Evolutionary conservation across 2,329 filamentous ascomycete genomes (phyloP).

Genomic region (Arthrobotrys iridis): DNA sequence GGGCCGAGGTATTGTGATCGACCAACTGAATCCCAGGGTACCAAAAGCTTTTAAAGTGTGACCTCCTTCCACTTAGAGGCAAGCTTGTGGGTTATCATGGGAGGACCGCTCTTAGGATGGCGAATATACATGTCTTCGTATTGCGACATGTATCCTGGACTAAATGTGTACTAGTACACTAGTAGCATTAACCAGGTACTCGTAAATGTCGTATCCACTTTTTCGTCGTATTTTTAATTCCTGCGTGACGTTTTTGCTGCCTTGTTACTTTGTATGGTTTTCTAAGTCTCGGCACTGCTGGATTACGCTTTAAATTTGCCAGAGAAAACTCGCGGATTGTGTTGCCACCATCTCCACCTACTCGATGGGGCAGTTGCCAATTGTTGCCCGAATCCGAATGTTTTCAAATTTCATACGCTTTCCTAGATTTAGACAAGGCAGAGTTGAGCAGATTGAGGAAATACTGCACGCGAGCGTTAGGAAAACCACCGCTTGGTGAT

Average conservation of each 20-base stretch:
- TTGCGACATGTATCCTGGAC: conserved; percentile 10
- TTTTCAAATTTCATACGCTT: background rate
- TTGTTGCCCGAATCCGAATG: background rate
- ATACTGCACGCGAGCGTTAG: background rate
- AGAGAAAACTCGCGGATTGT: background rate
- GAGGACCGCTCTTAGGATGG: background rate
- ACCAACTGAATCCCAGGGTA: conserved; percentile 1
- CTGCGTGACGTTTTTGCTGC: too few species aligned
- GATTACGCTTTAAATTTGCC: background rate
- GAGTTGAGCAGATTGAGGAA: background rate
- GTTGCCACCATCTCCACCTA: conserved; percentile 24
- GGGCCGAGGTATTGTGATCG: conserved; percentile 6
- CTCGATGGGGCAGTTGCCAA: conserved; percentile 13
- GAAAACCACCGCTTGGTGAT: background rate
- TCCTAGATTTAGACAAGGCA: conserved; percentile 7
- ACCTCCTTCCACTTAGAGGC: conserved; percentile 13
- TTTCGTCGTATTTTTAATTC: too few species aligned
- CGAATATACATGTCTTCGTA: conserved; percentile 1
- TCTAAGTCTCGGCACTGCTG: too few species aligned
- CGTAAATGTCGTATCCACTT: conserved; percentile 1
- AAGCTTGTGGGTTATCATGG: background rate
- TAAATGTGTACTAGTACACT: background rate
- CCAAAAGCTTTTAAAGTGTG: background rate
- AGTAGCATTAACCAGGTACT: background rate
- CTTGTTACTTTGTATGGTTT: too few species aligned